Base-by-base conservation (phyloP, 129 eudicot genomes). In the Chrysanthemum seticuspe region DNA sequence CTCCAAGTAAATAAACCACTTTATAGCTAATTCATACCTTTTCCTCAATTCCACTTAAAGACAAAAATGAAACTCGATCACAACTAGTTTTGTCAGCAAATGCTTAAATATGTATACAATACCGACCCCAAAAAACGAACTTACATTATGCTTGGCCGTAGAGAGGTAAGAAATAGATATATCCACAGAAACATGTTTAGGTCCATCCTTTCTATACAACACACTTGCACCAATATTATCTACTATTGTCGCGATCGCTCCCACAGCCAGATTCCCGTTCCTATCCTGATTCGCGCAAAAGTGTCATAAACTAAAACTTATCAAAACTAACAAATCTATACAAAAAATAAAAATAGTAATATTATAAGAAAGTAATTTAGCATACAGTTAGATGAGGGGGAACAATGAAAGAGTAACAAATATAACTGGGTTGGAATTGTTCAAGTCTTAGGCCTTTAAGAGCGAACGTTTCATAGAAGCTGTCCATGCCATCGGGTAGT, bases 311-410 rank as follows among this genome's bases (percentile, higher is more conserved):
- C 6, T 8, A 61, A 12, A 11, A 19, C 66, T 25, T n/a, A 25
- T 61, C 9, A 61, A 61, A 62, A 27, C 16, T 54, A 34, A 5
- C 7, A 34, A 4, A 34, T 34, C 6, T 34, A 4, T 34, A 34
- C 1, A 5, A 34, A 5, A 5, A 34, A 34, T 27, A 29, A 29
- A 29, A 29, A 29, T 29, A 29, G 31, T 29, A 29, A 29, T 29
- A 34, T 0, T 34, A 34, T 34, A 34, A 4, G 6, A 34, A 34
- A 34, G 40, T 34, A 34, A 34, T 34, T 5, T 4, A 34, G 40
- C 60, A 27, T 73, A 74, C 83, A 2, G 72, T 74, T 29, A 80
- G 83, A 64, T 79, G 83, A 61, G 72, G 76, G 79, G 83, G 79
- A 45, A 74, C 79, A 40, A n/a, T 79, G 71, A 74, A 80, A 23